Base-by-base conservation (phyloP, 495 filamentous ascomycete species). In the Extremus antarcticus region DNA sequence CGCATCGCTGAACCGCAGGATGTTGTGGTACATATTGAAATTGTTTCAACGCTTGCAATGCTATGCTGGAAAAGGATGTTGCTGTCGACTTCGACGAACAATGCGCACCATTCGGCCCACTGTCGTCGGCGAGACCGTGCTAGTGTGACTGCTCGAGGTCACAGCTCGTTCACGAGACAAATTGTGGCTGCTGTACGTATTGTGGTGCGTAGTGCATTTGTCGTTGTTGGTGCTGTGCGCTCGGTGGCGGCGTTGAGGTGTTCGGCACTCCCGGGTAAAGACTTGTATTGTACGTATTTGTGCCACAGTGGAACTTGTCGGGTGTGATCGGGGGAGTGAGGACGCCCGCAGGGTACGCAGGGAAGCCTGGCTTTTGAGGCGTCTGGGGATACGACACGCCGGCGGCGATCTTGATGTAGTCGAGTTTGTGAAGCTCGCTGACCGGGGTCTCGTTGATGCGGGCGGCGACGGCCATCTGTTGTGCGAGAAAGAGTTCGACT, bases 321-420 rank as follows among this genome's bases (percentile, higher is more conserved):
- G 92, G 92, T 0, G 94, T 97, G 65, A 97, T 95, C 2, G 92
- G 92, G 19, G 92, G 92, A 21, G 92, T 97, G 54, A 92, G 80
- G 66, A 90, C 91, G 21, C 91, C 94, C 64, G 89, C 80, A 15
- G 82, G 80, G 54, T 85, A 76, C 25, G 78, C 76, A 25, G 76
- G 70, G 74, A 59, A 79, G 74, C 46, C 82, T 75, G 15, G 77
- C 75, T 98, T 98, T 65, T 91, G 85, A 21, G 92, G 94, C 9
- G 92, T 97, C 79, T 85, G 66, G 78, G 82, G 60, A 76, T 77
- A 60, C 64, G 69, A 39, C 62, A 79, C 79, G n/a, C 57, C 59
- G 35, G 66, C 53, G n/a, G 78, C 70, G 65, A 83, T 83, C 32
- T 64, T 70, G 60, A 62, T 73, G 67, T 51, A 25, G 1, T 58